Percentiles rank a stretch among this genome's conserved stretches.
These are phyloP conservation scores for Cercospora zeina DNA, from an alignment of 2,329 filamentous ascomycete species.

Conservation along the genomic window DNA sequence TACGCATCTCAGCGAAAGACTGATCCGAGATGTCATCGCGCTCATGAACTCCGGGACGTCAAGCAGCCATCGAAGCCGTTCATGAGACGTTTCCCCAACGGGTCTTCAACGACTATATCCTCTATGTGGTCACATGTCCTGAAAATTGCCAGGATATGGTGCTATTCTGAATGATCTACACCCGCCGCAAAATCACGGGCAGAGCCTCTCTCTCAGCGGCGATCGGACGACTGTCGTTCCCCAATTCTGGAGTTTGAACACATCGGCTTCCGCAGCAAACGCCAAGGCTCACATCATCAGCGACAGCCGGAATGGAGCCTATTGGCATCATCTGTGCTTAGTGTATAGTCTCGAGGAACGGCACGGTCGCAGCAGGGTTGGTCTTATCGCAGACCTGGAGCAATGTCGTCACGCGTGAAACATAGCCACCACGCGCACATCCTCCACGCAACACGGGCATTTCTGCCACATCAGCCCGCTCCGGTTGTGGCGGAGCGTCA, in stretches of 20 bases:
- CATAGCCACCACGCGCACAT: background rate
- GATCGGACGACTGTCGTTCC: background rate
- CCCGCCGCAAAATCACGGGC: background rate
- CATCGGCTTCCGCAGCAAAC: background rate
- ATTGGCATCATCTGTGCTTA: constrained; percentile 1
- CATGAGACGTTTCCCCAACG: background rate
- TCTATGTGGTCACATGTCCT: background rate
- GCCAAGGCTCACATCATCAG: background rate
- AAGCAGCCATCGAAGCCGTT: background rate
- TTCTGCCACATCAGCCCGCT: background rate
- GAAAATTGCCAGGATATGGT: background rate
- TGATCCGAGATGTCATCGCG: background rate
- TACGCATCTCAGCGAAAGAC: background rate
- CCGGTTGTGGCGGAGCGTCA: too few relatives aligned
- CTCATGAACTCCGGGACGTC: background rate
- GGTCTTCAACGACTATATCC: background rate
- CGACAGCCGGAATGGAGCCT: background rate
- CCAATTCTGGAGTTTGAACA: background rate
- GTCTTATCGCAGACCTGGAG: background rate
- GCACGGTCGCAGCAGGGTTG: background rate
- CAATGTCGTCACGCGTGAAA: constrained; percentile 12
- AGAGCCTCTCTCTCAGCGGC: background rate
- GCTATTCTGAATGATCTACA: constrained; percentile 5
- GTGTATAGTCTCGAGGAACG: background rate
- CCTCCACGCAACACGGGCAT: background rate